Percentiles rank a stretch among this genome's conserved stretches.
phyloP scores from a whole-genome alignment of 768 basidiomycete species.

The Calocera viscosa region DNA sequence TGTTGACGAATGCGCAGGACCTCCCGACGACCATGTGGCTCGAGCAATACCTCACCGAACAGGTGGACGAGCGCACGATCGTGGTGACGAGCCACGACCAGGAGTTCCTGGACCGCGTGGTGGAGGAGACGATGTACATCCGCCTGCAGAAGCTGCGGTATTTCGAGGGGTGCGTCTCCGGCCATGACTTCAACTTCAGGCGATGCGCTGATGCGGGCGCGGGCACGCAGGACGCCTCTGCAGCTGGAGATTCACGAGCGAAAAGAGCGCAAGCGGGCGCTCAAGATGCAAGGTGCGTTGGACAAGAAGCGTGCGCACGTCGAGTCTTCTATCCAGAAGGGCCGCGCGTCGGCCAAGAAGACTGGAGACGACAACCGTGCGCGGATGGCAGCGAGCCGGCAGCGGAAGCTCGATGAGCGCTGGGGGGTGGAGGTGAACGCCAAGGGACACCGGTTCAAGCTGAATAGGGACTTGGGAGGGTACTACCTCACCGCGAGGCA shows the following conservation, averaged over 20 bases:
- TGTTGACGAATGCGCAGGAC: conserved; percentile 23
- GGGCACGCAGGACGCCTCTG: conserved; percentile 24
- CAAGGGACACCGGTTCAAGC: conserved; percentile 42
- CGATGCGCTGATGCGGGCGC: conserved; percentile 38
- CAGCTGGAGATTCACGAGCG: conserved; percentile 30
- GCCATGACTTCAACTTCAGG: neutral
- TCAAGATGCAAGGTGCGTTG: conserved; percentile 29
- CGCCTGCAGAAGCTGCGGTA: conserved; percentile 41
- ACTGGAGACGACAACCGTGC: conserved; percentile 51
- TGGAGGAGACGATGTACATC: conserved; percentile 50
- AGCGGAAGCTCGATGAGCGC: conserved; percentile 43
- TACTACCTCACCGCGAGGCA: conserved; percentile 31
- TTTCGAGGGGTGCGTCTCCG: conserved; percentile 34
- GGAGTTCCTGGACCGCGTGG: conserved; percentile 46
- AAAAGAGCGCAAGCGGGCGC: conserved; percentile 31
- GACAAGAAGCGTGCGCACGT: conserved; percentile 41
- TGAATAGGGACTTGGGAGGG: conserved; percentile 41
- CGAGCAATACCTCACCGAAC: conserved; percentile 37
- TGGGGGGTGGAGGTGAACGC: conserved; percentile 30
- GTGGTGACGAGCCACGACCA: conserved; percentile 56
- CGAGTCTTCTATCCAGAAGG: conserved; percentile 43
- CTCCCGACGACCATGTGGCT: conserved; percentile 22
- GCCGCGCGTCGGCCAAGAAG: conserved; percentile 38
- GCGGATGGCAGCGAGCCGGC: conserved; percentile 42
- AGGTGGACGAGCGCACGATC: conserved; percentile 34